These are phyloP conservation scores for Artemisia tridentata DNA, from an alignment of 129 eudicot species.

Conservation along the genomic window DNA sequence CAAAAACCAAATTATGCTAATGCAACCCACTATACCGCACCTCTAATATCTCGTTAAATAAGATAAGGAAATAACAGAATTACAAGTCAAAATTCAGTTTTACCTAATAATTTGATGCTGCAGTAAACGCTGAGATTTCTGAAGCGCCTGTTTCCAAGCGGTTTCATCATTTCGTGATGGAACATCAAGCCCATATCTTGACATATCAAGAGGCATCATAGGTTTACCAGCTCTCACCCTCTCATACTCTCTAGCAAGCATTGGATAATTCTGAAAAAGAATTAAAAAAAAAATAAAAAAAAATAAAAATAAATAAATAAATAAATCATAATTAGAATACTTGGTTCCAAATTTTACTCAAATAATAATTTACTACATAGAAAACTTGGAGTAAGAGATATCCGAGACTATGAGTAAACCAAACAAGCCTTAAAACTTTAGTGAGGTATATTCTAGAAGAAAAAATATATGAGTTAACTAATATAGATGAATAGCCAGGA, in stretches of 20 bases:
- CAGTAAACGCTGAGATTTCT: slow-evolving; percentile 83
- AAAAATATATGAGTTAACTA: too few relatives aligned
- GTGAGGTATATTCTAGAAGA: too few relatives aligned
- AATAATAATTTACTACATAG: too few relatives aligned
- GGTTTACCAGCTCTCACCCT: slow-evolving; percentile 92
- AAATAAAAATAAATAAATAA: too few relatives aligned
- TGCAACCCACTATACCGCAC: not conserved
- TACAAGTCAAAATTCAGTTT: slow-evolving; percentile 1
- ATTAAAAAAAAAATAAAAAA: too few relatives aligned
- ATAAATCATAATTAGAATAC: too few relatives aligned
- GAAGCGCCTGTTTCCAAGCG: slow-evolving; percentile 88
- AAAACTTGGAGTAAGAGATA: too few relatives aligned
- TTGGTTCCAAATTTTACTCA: too few relatives aligned
- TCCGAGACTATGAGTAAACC: not conserved
- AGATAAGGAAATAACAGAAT: not conserved
- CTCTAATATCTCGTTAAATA: not conserved
- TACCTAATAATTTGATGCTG: slow-evolving; percentile 98
- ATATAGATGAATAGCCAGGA: too few relatives aligned
- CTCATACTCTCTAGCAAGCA: slow-evolving; percentile 95
- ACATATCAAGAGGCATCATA: slow-evolving; percentile 81
- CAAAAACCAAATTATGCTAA: not conserved
- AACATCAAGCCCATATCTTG: slow-evolving; percentile 79
- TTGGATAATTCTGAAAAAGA: slow-evolving; percentile 67
- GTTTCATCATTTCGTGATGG: slow-evolving; percentile 89
- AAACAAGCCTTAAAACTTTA: not conserved